A percentile compares a stretch with the other conserved stretches of the same genome.
phyloP scores from a whole-genome alignment of 768 basidiomycete genomes.

The Galerina marginata region DNA sequence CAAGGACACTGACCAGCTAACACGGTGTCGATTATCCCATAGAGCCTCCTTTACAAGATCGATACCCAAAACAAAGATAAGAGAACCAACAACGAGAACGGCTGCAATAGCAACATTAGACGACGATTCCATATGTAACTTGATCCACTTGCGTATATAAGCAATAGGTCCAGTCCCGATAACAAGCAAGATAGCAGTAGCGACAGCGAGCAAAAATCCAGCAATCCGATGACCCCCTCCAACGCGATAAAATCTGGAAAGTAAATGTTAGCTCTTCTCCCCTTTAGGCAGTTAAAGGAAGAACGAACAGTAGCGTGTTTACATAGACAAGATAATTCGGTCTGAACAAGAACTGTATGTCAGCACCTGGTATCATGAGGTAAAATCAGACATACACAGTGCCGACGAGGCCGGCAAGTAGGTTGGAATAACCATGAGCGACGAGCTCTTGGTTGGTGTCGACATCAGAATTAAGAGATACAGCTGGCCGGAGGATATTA shows the following conservation, averaged over 20 bases:
- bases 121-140: neutral
- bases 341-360: slow-evolving; percentile 36
- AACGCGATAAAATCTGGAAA: slow-evolving; percentile 84
- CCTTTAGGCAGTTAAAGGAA: neutral
- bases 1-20: slow-evolving; percentile 60
- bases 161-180: slow-evolving; percentile 91
- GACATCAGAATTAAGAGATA: slow-evolving; percentile 87
- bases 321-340: slow-evolving; percentile 91
- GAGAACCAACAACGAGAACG: slow-evolving; percentile 87
- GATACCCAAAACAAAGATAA: slow-evolving; percentile 94
- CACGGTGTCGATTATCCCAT: slow-evolving; percentile 93
- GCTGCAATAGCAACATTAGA: slow-evolving; percentile 48
- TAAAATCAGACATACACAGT: slow-evolving; percentile 63
- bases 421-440: slow-evolving; percentile 90
- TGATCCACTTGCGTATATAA: slow-evolving; percentile 74
- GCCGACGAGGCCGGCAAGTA: slow-evolving; percentile 80
- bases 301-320: slow-evolving; percentile 72
- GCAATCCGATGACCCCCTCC: slow-evolving; percentile 87
- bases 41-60: slow-evolving; percentile 95
- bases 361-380: neutral
- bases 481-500: slow-evolving; percentile 50
- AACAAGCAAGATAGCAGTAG: slow-evolving; percentile 72
- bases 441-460: slow-evolving; percentile 93
- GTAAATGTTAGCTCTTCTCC: neutral
- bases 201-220: slow-evolving; percentile 83